These are phyloP conservation scores for Ophiostoma angusticollis DNA, from an alignment of 2,329 filamentous ascomycete genomes.

Conservation along the genomic window DNA sequence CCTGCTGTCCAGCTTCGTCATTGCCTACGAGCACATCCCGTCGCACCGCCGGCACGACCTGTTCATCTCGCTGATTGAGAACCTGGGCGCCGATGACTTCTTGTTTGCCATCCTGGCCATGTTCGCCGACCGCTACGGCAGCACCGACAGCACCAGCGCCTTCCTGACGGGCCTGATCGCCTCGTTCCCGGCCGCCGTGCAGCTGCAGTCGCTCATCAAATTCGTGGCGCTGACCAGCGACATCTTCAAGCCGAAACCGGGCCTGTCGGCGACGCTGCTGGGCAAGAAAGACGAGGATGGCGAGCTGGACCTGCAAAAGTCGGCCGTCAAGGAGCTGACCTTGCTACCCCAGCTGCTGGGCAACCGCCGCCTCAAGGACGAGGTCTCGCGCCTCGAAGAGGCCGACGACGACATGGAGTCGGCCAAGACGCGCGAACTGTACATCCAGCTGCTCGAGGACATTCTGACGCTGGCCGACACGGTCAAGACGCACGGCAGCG, in stretches of 20 bases:
- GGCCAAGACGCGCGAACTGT: conserved; percentile 54
- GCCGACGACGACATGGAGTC: conserved; percentile 55
- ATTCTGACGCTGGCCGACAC: conserved; percentile 53
- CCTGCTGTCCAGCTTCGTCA: conserved; percentile 87
- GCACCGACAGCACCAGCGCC: conserved; percentile 58
- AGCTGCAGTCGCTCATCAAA: conserved; percentile 65
- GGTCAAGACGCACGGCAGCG: conserved; percentile 30
- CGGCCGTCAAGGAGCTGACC: conserved; percentile 41
- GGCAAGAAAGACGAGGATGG: conserved; percentile 32
- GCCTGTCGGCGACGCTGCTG: conserved; percentile 59
- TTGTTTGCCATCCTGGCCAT: conserved; percentile 79
- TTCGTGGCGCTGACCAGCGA: conserved; percentile 65
- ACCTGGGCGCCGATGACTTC: conserved; percentile 75
- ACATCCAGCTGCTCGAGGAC: conserved; percentile 54
- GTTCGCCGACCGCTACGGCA: conserved; percentile 77
- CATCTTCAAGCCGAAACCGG: conserved; percentile 60
- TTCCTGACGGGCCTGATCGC: conserved; percentile 65
- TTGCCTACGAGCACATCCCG: conserved; percentile 92
- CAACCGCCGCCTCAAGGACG: conserved; percentile 41
- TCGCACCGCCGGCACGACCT: conserved; percentile 69
- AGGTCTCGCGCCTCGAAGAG: conserved; percentile 43
- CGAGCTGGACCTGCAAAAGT: conserved; percentile 35
- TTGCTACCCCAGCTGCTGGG: conserved; percentile 46
- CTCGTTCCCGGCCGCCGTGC: conserved; percentile 59
- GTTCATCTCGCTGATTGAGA: conserved; percentile 74